These are phyloP conservation scores for Parietichytrium sp. DNA, from an alignment of 108 stramenopile species.

Conservation along the genomic window DNA sequence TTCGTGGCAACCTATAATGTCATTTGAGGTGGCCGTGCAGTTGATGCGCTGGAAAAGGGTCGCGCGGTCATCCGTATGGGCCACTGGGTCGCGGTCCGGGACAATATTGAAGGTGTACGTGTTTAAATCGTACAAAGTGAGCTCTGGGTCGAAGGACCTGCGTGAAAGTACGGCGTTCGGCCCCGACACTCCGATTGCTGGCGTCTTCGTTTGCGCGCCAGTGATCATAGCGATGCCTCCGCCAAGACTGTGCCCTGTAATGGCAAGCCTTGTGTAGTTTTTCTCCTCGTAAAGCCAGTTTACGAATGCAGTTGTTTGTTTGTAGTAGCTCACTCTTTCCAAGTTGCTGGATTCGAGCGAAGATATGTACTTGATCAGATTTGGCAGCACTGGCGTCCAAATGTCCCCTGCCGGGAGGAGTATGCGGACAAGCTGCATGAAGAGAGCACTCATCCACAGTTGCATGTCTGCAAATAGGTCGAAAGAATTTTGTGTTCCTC, in stretches of 20 bases:
- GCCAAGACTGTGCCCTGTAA: slow-evolving; percentile 57
- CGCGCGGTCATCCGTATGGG: slow-evolving; percentile 66
- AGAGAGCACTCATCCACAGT: slow-evolving; percentile 68
- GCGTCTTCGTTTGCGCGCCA: slow-evolving; percentile 69
- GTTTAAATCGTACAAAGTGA: slow-evolving; percentile 61
- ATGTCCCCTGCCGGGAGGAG: slow-evolving; percentile 66
- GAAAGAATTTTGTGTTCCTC: slow-evolving; percentile 70
- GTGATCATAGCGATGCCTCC: slow-evolving; percentile 77
- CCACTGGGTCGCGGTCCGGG: slow-evolving; percentile 72
- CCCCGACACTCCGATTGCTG: slow-evolving; percentile 71
- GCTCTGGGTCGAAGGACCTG: slow-evolving; percentile 63
- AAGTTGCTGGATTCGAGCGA: slow-evolving; percentile 48
- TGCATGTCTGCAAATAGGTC: slow-evolving; percentile 73
- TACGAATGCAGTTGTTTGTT: slow-evolving; percentile 49
- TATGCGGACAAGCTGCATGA: slow-evolving; percentile 66
- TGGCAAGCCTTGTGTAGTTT: slow-evolving; percentile 40
- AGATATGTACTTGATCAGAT: slow-evolving; percentile 54
- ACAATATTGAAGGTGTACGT: slow-evolving; percentile 73
- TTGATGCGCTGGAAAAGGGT: slow-evolving; percentile 64
- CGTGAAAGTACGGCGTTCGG: slow-evolving; percentile 68
- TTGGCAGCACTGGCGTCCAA: slow-evolving; percentile 66
- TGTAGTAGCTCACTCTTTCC: slow-evolving; percentile 53
- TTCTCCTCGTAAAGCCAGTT: not conserved
- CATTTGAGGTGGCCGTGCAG: slow-evolving; percentile 58
- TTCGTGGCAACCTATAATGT: slow-evolving; percentile 65